Base-by-base conservation (phyloP, 345 rosid genomes). In the Laguncularia racemosa region DNA sequence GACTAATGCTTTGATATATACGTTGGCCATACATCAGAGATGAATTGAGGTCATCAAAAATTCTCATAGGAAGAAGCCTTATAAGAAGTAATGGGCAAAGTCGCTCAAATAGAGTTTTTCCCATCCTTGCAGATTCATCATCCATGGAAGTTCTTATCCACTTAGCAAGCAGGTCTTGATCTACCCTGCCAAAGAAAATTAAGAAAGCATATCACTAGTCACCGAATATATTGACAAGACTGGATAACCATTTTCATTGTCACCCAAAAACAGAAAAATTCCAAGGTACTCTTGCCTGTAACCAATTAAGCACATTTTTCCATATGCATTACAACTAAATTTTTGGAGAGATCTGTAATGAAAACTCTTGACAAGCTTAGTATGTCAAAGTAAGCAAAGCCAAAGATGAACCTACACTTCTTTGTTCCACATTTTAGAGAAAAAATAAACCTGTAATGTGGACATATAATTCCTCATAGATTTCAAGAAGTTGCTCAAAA, bases 81-180 rank as follows among this genome's bases (percentile, higher is more conserved):
- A 91, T 66, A 52, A 91, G 66, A 61, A 91, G 98, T 63, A 91
- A 58, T 7, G 98, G 98, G 76, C 90, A 88, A 56, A 91, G 95
- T 56, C 72, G 86, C 56, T 79, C 82, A 82, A 84, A 91, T 44
- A 91, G 72, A 58, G 62, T 68, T 55, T 73, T 82, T 67, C 80
- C 81, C 68, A 71, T 62, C 58, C 49, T 64, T 60, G 56, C 26
- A 3, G 61, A 64, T 50, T 74, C 76, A 43, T 73, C 77, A 54
- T 67, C 58, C 48, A 67, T 45, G 65, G 13, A 45, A 20, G 68
- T 64, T 55, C 64, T 67, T 46, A 67, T 81, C 76, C 73, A 60
- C 69, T 61, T 51, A 57, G 70, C 62, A 48, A 76, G 54, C 58
- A 61, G 55, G 60, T 60, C 60, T 66, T 58, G 70, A 64, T 73